Percentiles rank a stretch among this genome's conserved stretches.
phyloP scores from a whole-genome alignment of 768 basidiomycete species.

The Lentinula raphanica region DNA sequence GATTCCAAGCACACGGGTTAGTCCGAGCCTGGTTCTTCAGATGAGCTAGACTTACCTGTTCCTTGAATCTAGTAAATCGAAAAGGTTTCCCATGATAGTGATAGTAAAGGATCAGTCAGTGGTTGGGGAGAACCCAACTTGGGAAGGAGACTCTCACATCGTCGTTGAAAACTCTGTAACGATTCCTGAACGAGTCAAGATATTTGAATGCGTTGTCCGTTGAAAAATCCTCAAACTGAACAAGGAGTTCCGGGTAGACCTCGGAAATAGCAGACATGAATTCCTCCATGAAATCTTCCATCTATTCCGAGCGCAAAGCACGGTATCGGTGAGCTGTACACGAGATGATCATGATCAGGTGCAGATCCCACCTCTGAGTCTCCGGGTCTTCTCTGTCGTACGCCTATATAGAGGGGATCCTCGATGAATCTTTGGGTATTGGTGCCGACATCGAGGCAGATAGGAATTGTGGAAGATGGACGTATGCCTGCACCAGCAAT shows the following conservation, averaged over 20 bases:
- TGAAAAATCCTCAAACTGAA: conserved; percentile 78
- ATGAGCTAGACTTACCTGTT: conserved; percentile 35
- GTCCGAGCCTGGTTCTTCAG: not conserved
- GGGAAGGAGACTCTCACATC: conserved; percentile 48
- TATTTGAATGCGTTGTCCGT: conserved; percentile 77
- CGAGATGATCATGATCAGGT: not conserved
- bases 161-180: conserved; percentile 65
- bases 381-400: conserved; percentile 48
- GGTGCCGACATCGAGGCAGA: conserved; percentile 72
- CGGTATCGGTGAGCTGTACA: not conserved
- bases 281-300: conserved; percentile 71
- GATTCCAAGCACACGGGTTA: not conserved
- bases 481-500: conserved; percentile 66
- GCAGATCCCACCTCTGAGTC: conserved; percentile 32
- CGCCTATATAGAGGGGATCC: conserved; percentile 74
- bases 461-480: conserved; percentile 52
- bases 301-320: conserved; percentile 28
- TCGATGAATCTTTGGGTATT: conserved; percentile 61
- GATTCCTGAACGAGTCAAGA: conserved; percentile 54
- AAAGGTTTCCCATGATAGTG: not conserved
- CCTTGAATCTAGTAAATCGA: conserved; percentile 47
- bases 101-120: not conserved
- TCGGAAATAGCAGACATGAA: conserved; percentile 67
- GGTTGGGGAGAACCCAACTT: not conserved
- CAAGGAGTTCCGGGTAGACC: conserved; percentile 59